Evolutionary conservation across 225 moss, liverwort and hornwort species (phyloP).

Genomic region (Polytrichum commune): DNA sequence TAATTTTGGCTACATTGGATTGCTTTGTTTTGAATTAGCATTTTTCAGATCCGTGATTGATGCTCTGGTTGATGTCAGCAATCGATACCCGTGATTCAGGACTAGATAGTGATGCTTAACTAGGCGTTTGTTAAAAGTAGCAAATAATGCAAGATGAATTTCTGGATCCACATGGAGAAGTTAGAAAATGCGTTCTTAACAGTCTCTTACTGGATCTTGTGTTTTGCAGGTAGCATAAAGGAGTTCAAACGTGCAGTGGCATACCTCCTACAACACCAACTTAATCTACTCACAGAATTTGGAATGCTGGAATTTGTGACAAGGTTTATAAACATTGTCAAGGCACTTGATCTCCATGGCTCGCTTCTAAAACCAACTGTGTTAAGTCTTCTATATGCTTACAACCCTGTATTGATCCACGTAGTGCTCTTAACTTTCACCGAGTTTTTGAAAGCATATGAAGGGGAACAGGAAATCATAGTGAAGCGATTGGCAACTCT

Average conservation of each 20-base stretch:
- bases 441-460: constrained; percentile 70
- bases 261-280: constrained; percentile 66
- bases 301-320: constrained; percentile 95
- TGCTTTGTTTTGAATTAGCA: too few species aligned
- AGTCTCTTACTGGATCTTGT: constrained; percentile 3
- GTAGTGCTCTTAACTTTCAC: constrained; percentile 71
- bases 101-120: too few species aligned
- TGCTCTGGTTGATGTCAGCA: too few species aligned
- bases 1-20: too few species aligned
- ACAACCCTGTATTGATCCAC: constrained; percentile 87
- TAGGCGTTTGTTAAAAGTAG: too few species aligned
- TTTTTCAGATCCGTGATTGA: too few species aligned
- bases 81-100: too few species aligned
- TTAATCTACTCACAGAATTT: constrained; percentile 75
- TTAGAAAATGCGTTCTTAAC: background rate
- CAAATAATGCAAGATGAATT: too few species aligned
- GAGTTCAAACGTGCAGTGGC: constrained; percentile 89
- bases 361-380: constrained; percentile 76
- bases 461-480: constrained; percentile 56
- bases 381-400: constrained; percentile 63
- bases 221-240: constrained; percentile 74
- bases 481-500: constrained; percentile 70
- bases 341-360: constrained; percentile 79
- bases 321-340: constrained; percentile 77
- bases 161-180: too few species aligned